Conservation (phyloP, 2,329 filamentous ascomycete genomes). For the Curvularia sp. region DNA sequence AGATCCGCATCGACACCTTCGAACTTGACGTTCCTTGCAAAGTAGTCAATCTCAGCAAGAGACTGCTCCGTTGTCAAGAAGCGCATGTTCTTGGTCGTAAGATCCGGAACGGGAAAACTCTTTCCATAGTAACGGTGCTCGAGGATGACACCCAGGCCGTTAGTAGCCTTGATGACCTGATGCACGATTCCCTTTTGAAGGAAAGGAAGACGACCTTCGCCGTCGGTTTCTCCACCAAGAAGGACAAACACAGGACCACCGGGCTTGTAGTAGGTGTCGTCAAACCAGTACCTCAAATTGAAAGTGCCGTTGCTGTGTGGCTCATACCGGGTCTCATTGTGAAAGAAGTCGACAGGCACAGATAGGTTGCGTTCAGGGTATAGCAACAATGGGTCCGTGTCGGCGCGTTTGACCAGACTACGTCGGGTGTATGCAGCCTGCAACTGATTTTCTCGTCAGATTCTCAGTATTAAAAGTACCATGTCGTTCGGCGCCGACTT, state of each 20-base stretch:
- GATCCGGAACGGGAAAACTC: constrained; percentile 72
- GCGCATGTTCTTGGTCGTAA: constrained; percentile 73
- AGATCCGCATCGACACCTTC: constrained; percentile 71
- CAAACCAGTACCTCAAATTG: constrained; percentile 82
- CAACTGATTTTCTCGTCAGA: constrained; percentile 23
- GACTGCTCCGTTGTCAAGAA: constrained; percentile 87
- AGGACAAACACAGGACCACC: constrained; percentile 85
- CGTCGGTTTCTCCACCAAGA: constrained; percentile 73
- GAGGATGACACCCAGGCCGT: constrained; percentile 79
- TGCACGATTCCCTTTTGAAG: constrained; percentile 80
- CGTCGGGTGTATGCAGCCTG: constrained; percentile 26
- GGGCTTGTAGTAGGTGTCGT: constrained; percentile 74
- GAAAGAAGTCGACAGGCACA: constrained; percentile 79
- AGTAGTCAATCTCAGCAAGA: constrained; percentile 81
- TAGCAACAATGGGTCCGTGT: constrained; percentile 45
- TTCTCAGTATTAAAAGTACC: neutral
- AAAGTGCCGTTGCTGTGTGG: constrained; percentile 76
- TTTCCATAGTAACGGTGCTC: constrained; percentile 89
- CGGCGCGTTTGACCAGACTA: constrained; percentile 38
- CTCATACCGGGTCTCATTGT: constrained; percentile 78
- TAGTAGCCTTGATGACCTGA: constrained; percentile 69
- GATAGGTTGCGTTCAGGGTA: constrained; percentile 62
- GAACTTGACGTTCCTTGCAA: constrained; percentile 75
- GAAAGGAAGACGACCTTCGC: constrained; percentile 68
- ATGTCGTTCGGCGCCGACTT: neutral